phyloP scores from a whole-genome alignment of 169 alveolate genomes.

The Plasmodium berghei region DNA sequence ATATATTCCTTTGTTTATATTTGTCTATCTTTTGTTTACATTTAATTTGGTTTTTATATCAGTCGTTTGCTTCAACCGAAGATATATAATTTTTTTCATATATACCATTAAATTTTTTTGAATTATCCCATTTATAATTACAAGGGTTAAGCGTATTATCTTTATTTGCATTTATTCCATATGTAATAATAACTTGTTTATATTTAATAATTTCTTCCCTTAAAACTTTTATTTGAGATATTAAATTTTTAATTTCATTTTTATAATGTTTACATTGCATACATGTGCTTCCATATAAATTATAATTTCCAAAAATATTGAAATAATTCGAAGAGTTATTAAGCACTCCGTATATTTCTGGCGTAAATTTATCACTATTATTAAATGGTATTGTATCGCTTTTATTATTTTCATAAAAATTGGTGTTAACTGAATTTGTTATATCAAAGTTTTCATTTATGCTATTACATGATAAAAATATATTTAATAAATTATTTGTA shows the following conservation, averaged over 20 bases:
- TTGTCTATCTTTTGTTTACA: neutral
- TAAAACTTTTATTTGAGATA: conserved; percentile 29
- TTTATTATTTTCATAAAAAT: conserved; percentile 7
- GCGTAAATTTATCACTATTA: conserved; percentile 17
- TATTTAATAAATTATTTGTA: conserved; percentile 57
- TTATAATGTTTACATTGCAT: conserved; percentile 69
- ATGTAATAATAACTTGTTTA: conserved; percentile 38
- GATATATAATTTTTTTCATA: conserved; percentile 39
- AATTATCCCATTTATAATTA: conserved; percentile 34
- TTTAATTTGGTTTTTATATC: neutral
- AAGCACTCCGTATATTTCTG: conserved; percentile 30
- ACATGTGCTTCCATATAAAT: conserved; percentile 39
- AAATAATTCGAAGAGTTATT: conserved; percentile 32
- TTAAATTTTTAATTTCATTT: conserved; percentile 61
- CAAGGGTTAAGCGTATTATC: conserved; percentile 15
- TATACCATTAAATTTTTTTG: conserved; percentile 6
- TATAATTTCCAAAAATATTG: conserved; percentile 59
- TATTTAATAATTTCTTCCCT: conserved; percentile 43
- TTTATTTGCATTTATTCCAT: conserved; percentile 29
- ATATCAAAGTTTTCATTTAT: conserved; percentile 55
- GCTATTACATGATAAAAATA: conserved; percentile 73
- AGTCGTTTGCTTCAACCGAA: conserved; percentile 51
- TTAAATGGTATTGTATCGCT: conserved; percentile 6
- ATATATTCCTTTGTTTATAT: neutral
- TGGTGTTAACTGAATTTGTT: conserved; percentile 22